Evolutionary conservation across 2,329 filamentous ascomycete species (phyloP).

Genomic region (Fusarium chuoi): DNA sequence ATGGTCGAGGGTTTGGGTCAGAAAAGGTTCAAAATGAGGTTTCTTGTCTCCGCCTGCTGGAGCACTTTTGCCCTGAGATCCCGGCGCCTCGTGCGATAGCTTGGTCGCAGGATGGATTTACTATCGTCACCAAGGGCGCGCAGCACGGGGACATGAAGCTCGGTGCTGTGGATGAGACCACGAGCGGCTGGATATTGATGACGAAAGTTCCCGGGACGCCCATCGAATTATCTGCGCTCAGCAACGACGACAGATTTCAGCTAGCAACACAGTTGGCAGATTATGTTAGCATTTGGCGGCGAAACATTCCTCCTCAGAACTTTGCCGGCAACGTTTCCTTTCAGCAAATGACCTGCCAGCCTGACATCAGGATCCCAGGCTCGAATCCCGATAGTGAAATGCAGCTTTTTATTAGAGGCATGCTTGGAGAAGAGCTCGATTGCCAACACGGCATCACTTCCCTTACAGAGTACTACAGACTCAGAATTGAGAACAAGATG

Average conservation of each 20-base stretch:
- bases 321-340: neutral
- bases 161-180: rapidly evolving
- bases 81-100: neutral
- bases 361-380: neutral
- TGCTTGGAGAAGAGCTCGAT: neutral
- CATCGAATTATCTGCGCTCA: neutral
- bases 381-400: rapidly evolving
- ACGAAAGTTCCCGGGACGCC: neutral
- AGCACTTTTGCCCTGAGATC: neutral
- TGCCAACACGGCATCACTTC: rapidly evolving
- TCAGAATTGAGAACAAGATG: neutral
- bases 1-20: slow-evolving; percentile 1
- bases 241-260: neutral
- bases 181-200: slow-evolving; percentile 16
- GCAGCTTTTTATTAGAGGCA: neutral
- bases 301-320: neutral
- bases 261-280: slow-evolving; percentile 3
- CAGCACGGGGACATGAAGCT: neutral
- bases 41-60: neutral
- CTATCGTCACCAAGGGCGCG: neutral
- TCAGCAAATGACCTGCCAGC: rapidly evolving
- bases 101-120: slow-evolving; percentile 9
- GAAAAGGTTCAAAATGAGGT: slow-evolving; percentile 17
- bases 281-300: neutral
- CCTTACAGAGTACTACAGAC: neutral